A percentile compares a stretch with the other conserved stretches of the same genome.
phyloP scores from a whole-genome alignment of 1,284 basidiomycete genomes.

The Ustilago bromivora region DNA sequence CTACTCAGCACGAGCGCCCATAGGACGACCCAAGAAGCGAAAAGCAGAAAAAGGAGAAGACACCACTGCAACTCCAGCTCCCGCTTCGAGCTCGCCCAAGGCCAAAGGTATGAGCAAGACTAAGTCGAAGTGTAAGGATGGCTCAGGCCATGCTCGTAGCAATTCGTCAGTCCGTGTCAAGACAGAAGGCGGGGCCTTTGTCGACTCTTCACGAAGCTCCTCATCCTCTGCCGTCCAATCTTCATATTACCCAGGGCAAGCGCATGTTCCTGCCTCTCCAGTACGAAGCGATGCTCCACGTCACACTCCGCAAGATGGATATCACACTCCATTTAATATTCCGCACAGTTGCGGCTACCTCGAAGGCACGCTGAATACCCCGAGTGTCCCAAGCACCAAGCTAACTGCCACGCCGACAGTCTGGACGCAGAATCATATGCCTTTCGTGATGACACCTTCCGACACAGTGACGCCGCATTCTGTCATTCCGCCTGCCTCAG shows the following conservation, averaged over 20 bases:
- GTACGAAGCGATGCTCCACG: slow-evolving; percentile 15
- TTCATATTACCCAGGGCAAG: not conserved
- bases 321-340: not conserved
- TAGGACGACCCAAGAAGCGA: slow-evolving; percentile 60
- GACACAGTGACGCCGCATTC: slow-evolving; percentile 27
- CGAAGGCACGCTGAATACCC: slow-evolving; percentile 3
- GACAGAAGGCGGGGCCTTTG: slow-evolving; percentile 7
- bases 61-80: not conserved
- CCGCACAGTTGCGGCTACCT: not conserved
- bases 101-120: slow-evolving; percentile 3
- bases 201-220: not conserved
- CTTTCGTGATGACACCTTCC: slow-evolving; percentile 25
- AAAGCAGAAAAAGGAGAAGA: slow-evolving; percentile 34
- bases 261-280: slow-evolving; percentile 8
- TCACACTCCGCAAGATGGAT: slow-evolving; percentile 5
- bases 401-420: slow-evolving; percentile 14
- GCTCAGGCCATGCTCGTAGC: not conserved
- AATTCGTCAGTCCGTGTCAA: slow-evolving; percentile 13
- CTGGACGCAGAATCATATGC: slow-evolving; percentile 20
- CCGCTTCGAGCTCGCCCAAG: slow-evolving; percentile 2
- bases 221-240: not conserved
- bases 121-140: slow-evolving; percentile 15
- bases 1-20: slow-evolving; percentile 56
- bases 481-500: slow-evolving; percentile 7
- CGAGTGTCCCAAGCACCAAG: slow-evolving; percentile 1